Conservation (phyloP, 1,139 yeast genomes). For the Kodamaea plutei region DNA sequence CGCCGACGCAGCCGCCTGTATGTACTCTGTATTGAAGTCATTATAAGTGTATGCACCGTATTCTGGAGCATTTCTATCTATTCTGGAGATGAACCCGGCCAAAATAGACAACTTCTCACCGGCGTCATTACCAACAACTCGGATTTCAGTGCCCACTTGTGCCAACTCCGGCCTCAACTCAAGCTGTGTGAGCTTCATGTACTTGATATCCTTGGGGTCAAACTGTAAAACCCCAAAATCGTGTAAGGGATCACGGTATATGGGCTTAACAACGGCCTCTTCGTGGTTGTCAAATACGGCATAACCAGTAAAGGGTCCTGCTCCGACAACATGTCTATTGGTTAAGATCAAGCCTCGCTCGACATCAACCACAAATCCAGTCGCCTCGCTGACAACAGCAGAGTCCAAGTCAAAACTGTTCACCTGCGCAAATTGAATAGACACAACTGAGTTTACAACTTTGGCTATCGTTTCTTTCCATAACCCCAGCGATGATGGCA, state of each 20-base stretch:
- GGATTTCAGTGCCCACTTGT: slow-evolving; percentile 82
- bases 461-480: slow-evolving; percentile 84
- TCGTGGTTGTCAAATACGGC: slow-evolving; percentile 94
- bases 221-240: slow-evolving; percentile 81
- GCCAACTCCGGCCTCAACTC: slow-evolving; percentile 78
- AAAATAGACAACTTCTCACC: slow-evolving; percentile 89
- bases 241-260: slow-evolving; percentile 81
- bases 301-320: slow-evolving; percentile 89
- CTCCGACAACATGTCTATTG: slow-evolving; percentile 91
- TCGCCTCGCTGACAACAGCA: slow-evolving; percentile 82
- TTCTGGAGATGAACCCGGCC: slow-evolving; percentile 83
- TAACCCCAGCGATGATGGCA: slow-evolving; percentile 3
- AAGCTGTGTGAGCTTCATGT: slow-evolving; percentile 66
- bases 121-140: slow-evolving; percentile 95
- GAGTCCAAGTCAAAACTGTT: slow-evolving; percentile 82
- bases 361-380: slow-evolving; percentile 93
- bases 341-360: slow-evolving; percentile 78
- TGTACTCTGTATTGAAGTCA: slow-evolving; percentile 93
- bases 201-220: slow-evolving; percentile 66
- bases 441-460: slow-evolving; percentile 83
- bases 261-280: slow-evolving; percentile 82
- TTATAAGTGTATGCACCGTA: slow-evolving; percentile 87
- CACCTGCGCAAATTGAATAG: slow-evolving; percentile 86
- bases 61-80: slow-evolving; percentile 93
- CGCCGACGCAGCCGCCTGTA: slow-evolving; percentile 95